Base-by-base conservation (phyloP, 306 rosid species). In the Trifolium dubium region DNA sequence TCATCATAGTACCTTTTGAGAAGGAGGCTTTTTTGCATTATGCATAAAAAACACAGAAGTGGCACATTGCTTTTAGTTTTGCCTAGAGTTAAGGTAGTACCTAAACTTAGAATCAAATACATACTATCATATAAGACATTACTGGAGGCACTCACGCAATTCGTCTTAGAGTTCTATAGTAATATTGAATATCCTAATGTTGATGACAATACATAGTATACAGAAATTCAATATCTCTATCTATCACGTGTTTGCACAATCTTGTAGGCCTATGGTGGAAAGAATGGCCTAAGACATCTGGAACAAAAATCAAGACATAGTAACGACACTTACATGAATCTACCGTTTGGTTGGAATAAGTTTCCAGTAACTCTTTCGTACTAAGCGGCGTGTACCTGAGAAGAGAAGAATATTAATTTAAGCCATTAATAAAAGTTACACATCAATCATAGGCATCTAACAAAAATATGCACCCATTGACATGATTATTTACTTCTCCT, bases 311-410 rank as follows among this genome's bases (percentile, higher is more conserved):
- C 50, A 59, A 35, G 72, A 54, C 49, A 17, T 13, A 9, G n/a
- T 66, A 76, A 78, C 49, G 49, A 31, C 63, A 84, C 97, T 87
- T 74, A 92, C 99, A 92, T 65, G 96, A 87, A 82, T 91, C 95
- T 79, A 94, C 75, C 35, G 85, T 86, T 84, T 88, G 87, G 68
- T 88, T 88, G 76, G 92, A 65, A 83, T 78, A 83, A 34, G 87
- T 73, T 87, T 94, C 98, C 83, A 90, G 80, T 74, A 94, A 76
- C 81, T 92, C 99, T 85, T 81, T 87, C 14, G 97, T 87, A 77
- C 81, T 75, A 40, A 92, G 89, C 56, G 96, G 97, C 2, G 96
- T 88, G 75, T 92, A 94, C 85, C 97, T 94, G 84, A 78, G 82
- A 86, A 62, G 80, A 64, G 77, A 86, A 71, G 77, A 64, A 71